Evolutionary conservation across 2,329 filamentous ascomycete species (phyloP), one percentile per base, ranked within the genome.

Genomic region (Fusarium nelsonii): DNA sequence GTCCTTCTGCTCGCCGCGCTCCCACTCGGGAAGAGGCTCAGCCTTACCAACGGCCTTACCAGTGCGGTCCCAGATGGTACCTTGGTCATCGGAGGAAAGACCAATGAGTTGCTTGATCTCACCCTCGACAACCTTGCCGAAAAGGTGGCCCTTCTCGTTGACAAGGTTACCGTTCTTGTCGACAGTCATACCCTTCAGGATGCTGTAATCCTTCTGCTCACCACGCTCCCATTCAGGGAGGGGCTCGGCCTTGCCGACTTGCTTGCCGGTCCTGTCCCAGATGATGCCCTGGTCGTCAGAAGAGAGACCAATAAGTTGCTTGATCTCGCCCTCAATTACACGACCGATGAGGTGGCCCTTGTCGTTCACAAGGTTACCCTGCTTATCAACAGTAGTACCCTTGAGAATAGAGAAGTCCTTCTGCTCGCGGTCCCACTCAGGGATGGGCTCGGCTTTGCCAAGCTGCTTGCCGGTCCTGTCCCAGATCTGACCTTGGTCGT

Each of bases 231-330:
- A 78, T 54, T 83, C 82, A 3, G 75, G 69, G 81, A 88, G 91
- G 61, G 90, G 88, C 75, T 93, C 90, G 4, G 88, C 89, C 65
- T 85, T 87, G 36, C 90, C 90, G 33, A 91, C 82, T 14, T 83
- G 82, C 74, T 92, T 92, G 23, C 90, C 90, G 8, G 57, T 71
- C 14, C 82, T 86, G 73, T 91, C 90, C 8, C 90, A 79, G 36
- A 92, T 85, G 43, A 91, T 88, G 8, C 90, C 90, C 48, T 92
- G 89, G 20, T 89, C 81, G 58, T 92, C 90, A 20, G 91, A 87
- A 30, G 83, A 80, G 75, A 89, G 90, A 36, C 90, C 90, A 51
- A 87, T 84, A 16, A 92, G 83, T 62, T 90, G 83, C 77, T 89
- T 86, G 28, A 87, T 73, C 34, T 89, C 86, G 32, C 91, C 91